Conservation (phyloP, 768 basidiomycete species). For the Lentinula boryana region DNA sequence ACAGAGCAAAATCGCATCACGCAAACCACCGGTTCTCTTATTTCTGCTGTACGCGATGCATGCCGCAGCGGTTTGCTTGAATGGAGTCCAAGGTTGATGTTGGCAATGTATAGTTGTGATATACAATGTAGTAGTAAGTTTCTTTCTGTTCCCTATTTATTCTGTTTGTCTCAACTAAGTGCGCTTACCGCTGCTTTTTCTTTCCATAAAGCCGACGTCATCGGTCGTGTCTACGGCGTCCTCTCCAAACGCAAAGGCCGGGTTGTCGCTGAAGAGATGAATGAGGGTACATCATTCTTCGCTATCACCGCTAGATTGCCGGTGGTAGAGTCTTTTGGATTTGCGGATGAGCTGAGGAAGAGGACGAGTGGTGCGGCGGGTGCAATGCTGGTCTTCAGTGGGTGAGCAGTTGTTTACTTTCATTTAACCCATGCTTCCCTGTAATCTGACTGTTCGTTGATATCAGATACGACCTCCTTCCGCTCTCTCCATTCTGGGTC, state of each 20-base stretch:
- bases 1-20: constrained; percentile 74
- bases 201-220: constrained; percentile 69
- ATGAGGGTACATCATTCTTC: constrained; percentile 94
- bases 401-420: constrained; percentile 39
- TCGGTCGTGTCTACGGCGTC: constrained; percentile 96
- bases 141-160: constrained; percentile 3
- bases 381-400: constrained; percentile 95
- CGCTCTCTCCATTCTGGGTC: constrained; percentile 96
- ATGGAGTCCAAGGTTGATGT: constrained; percentile 95
- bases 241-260: constrained; percentile 87
- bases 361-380: constrained; percentile 95
- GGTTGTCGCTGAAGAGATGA: constrained; percentile 97
- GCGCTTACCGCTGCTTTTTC: background rate
- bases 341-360: constrained; percentile 94
- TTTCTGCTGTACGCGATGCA: constrained; percentile 83
- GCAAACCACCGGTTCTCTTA: constrained; percentile 86
- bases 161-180: constrained; percentile 3
- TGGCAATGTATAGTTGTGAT: constrained; percentile 98
- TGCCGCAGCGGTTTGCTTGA: constrained; percentile 88
- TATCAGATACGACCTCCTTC: constrained; percentile 82
- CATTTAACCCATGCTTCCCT: no score
- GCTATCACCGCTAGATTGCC: constrained; percentile 87
- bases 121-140: constrained; percentile 93
- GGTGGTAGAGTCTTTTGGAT: constrained; percentile 96
- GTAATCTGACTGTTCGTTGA: background rate